Evolutionary conservation across 768 basidiomycete genomes (phyloP), one percentile per base, ranked within the genome.

Genomic region (Phaeotremella skinneri): DNA sequence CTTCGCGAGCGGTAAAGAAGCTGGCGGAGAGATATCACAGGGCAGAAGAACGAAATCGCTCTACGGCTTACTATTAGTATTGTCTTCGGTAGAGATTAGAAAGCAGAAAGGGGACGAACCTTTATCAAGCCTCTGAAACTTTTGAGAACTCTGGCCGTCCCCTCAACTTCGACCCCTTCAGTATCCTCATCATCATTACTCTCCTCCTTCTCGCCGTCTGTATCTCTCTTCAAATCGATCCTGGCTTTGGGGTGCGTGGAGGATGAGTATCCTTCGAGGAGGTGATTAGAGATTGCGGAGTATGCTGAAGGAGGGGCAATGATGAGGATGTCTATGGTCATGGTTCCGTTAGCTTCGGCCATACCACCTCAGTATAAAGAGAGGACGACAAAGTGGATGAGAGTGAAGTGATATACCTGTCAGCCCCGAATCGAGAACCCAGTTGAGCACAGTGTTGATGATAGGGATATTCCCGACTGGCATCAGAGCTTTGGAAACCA

Each of bases 401-500:
- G 17, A 30, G 41, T 30, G 49, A 23, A 27, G 51, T 32, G 2
- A 68, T 80, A 43, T 54, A 88, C 92, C 90, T 80, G 83, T 84
- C 32, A 96, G 85, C 21, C 90, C 90, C 11, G 90, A 86, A 41
- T 87, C 83, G 66, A 94, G 89, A 27, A 97, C 77, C 93, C 93
- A 97, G 6, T 83, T 80, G 26, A 97, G 81, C 6, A 84, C 82
- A 64, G 89, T 88, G 71, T 90, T 87, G 58, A 97, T 81, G 79
- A 96, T 84, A 1, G 92, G 90, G 62, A 82, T 87, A 69, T 96
- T 94, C 25, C 85, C 90, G 32, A 97, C 82, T 5, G 91, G 90
- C 4, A 96, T 81, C 5, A 97, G 79, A 5, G 91, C 87, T 73
- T 97, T 97, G 39, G 90, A 88, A 20, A 70, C 58, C 25, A 69